Conservation (phyloP, 2,329 filamentous ascomycete species). For the Elsinoe perseae region DNA sequence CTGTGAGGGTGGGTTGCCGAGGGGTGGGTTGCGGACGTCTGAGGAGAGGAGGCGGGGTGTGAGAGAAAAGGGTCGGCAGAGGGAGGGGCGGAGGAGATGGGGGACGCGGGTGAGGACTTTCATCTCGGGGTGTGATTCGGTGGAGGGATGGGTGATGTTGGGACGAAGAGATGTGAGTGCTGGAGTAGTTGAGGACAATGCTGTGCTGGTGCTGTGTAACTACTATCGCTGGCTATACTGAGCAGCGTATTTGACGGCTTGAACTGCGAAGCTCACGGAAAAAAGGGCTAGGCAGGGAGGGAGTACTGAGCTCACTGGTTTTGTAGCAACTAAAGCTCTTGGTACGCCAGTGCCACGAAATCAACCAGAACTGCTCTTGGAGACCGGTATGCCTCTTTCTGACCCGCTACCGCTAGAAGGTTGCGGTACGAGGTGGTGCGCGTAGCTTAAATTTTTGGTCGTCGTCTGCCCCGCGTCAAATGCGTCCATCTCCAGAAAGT, state of each 20-base stretch:
- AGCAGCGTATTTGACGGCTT: neutral
- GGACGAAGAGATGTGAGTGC: too few relatives aligned
- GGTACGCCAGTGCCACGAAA: neutral
- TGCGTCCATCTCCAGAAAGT: conserved; percentile 1
- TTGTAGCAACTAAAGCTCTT: neutral
- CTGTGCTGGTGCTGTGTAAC: neutral
- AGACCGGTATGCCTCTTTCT: conserved; percentile 1
- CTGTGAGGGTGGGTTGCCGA: conserved; percentile 26
- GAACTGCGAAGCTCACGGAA: too few relatives aligned
- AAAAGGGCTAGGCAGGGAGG: neutral
- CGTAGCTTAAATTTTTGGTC: neutral
- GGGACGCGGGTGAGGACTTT: neutral
- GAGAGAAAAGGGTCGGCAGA: neutral
- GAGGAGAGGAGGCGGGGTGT: neutral
- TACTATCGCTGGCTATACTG: neutral
- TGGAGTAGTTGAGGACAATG: too few relatives aligned
- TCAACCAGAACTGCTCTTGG: neutral
- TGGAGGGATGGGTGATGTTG: too few relatives aligned
- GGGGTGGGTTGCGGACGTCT: conserved; percentile 26
- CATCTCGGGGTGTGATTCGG: neutral
- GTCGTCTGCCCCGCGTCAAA: neutral
- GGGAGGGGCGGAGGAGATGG: neutral
- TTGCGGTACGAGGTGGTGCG: neutral
- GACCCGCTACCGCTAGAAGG: neutral
- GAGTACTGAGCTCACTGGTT: neutral